Evolutionary conservation across 768 basidiomycete species (phyloP).

Genomic region (Mycena rosella): DNA sequence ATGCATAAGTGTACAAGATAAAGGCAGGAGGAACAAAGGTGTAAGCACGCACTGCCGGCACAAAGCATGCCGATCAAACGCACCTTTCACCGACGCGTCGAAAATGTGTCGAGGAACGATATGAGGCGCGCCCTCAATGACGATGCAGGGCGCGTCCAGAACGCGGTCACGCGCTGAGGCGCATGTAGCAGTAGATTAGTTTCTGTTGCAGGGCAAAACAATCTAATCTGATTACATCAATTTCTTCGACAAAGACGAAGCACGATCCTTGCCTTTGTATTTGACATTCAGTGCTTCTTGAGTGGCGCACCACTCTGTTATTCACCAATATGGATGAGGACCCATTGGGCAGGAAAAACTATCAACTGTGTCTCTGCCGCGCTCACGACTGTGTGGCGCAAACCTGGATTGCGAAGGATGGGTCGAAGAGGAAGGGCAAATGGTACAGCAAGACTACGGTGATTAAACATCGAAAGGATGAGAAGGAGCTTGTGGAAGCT

Average conservation of each 20-base stretch:
- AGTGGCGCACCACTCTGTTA: conserved; percentile 9
- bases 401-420: background rate
- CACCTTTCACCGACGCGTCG: background rate
- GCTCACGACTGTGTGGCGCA: background rate
- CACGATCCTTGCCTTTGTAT: conserved; percentile 1
- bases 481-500: background rate
- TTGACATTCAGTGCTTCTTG: background rate
- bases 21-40: background rate
- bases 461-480: background rate
- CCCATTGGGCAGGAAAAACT: conserved; percentile 6
- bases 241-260: background rate
- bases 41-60: background rate
- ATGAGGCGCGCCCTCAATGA: too few species aligned
- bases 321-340: conserved; percentile 10
- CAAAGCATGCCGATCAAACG: background rate
- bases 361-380: conserved; percentile 8
- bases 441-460: background rate
- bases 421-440: background rate
- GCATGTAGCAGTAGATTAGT: background rate
- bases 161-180: background rate
- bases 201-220: background rate
- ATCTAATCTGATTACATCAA: conserved; percentile 1
- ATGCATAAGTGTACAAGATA: background rate
- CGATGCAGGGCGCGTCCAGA: background rate
- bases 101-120: too few species aligned